Conservation (phyloP, 148 eudicot species). For the Salicornia ramosissima region DNA sequence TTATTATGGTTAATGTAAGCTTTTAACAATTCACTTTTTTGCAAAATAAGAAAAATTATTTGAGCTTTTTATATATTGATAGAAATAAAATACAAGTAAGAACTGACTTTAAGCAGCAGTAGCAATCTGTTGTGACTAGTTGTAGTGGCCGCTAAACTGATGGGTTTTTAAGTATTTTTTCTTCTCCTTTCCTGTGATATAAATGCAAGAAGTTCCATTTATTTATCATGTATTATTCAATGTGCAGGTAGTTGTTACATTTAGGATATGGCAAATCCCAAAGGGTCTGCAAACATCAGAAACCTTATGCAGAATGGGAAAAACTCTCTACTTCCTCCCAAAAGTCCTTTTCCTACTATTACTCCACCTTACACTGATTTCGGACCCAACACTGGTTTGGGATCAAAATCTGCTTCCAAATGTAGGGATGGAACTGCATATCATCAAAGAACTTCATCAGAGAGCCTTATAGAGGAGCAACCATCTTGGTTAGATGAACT, state of each 20-base stretch:
- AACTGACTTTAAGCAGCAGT: not conserved
- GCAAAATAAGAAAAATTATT: no score
- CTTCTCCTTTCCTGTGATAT: not conserved
- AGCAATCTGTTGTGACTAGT: not conserved
- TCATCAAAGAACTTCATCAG: slow-evolving; percentile 94
- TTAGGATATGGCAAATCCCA: slow-evolving; percentile 58
- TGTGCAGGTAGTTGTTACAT: slow-evolving; percentile 19
- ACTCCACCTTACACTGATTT: slow-evolving; percentile 64
- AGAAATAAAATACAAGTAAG: not conserved
- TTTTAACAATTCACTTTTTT: no score
- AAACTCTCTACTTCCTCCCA: slow-evolving; percentile 82
- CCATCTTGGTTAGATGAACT: slow-evolving; percentile 99
- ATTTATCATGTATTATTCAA: not conserved
- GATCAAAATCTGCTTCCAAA: slow-evolving; percentile 44
- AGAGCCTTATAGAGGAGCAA: slow-evolving; percentile 81
- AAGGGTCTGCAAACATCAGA: slow-evolving; percentile 60
- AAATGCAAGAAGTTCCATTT: not conserved
- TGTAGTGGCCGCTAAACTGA: not conserved
- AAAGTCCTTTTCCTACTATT: slow-evolving; percentile 76
- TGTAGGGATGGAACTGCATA: slow-evolving; percentile 54
- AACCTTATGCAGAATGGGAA: slow-evolving; percentile 60
- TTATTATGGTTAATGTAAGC: no score
- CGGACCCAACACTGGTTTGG: slow-evolving; percentile 42
- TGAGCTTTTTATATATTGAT: no score
- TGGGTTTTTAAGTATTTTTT: not conserved